phyloP scores from a whole-genome alignment of 2,329 filamentous ascomycete species.

The Biscogniauxia mediterranea region DNA sequence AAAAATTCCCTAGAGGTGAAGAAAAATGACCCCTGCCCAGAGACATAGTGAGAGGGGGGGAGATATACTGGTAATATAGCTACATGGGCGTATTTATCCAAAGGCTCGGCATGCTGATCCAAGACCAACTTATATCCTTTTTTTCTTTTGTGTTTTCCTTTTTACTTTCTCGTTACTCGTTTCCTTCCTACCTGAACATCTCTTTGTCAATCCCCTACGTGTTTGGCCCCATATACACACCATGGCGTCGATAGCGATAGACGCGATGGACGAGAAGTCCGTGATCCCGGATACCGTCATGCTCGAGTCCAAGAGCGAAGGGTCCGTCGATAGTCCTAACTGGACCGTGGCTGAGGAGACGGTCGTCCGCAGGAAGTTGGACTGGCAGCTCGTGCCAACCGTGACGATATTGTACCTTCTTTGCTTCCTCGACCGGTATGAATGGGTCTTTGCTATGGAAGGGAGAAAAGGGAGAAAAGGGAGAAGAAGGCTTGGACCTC shows the following conservation, averaged over 20 bases:
- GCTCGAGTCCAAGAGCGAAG: constrained; percentile 29
- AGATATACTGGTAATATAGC: not conserved
- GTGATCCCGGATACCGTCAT: constrained; percentile 25
- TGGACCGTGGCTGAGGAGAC: constrained; percentile 53
- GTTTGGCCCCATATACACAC: constrained; percentile 11
- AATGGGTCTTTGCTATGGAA: not conserved
- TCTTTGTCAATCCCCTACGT: not conserved
- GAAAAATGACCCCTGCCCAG: not conserved
- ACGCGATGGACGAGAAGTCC: constrained; percentile 23
- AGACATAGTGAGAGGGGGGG: too few relatives aligned
- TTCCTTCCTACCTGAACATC: not conserved
- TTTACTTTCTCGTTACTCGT: not conserved
- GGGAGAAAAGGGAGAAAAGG: not conserved
- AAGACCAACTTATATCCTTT: not conserved
- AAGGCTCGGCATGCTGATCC: constrained; percentile 2
- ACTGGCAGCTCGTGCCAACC: constrained; percentile 50
- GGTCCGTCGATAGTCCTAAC: constrained; percentile 30
- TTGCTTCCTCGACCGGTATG: constrained; percentile 45
- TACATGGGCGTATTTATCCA: constrained; percentile 1
- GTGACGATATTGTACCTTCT: constrained; percentile 54
- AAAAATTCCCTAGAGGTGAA: constrained; percentile 1
- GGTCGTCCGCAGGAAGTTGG: constrained; percentile 48
- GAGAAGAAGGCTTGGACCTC: too few relatives aligned
- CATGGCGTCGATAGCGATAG: constrained; percentile 24
- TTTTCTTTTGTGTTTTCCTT: too few relatives aligned